These are phyloP conservation scores for Mucor circinelloides DNA, from an alignment of 371 early-diverging fungal genomes.

Conservation along the genomic window DNA sequence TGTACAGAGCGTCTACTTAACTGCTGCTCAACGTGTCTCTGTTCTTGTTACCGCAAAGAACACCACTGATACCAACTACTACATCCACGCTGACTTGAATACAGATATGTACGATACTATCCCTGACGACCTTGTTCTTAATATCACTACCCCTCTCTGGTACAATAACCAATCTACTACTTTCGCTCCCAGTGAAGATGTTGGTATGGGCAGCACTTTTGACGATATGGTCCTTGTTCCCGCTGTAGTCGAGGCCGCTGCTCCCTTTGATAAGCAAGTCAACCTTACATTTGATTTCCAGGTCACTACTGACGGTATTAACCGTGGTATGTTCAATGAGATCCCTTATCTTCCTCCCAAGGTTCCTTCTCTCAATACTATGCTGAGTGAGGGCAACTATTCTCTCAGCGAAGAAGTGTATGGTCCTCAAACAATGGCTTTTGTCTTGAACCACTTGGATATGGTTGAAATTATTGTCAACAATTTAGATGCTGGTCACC, in stretches of 20 bases:
- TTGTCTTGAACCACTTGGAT: constrained; percentile 53
- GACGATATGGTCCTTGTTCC: constrained; percentile 58
- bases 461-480: constrained; percentile 60
- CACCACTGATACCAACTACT: constrained; percentile 65
- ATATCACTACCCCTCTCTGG: constrained; percentile 57
- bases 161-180: constrained; percentile 45
- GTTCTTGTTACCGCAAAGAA: constrained; percentile 75
- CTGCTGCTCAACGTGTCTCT: constrained; percentile 73
- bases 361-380: constrained; percentile 72
- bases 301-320: constrained; percentile 72
- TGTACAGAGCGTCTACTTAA: constrained; percentile 59
- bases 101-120: constrained; percentile 73
- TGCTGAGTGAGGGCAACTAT: constrained; percentile 60
- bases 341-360: constrained; percentile 70
- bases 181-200: constrained; percentile 40
- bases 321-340: constrained; percentile 83
- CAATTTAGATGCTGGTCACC: constrained; percentile 54
- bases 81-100: constrained; percentile 76
- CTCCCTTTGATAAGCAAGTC: constrained; percentile 49
- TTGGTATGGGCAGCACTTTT: constrained; percentile 39
- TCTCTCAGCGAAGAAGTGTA: constrained; percentile 60
- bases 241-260: constrained; percentile 36
- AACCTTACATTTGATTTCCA: constrained; percentile 65
- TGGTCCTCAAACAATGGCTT: constrained; percentile 62
- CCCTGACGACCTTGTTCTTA: constrained; percentile 51